Conservation (phyloP, 1,139 yeast genomes). For the Diutina mesorugosa region DNA sequence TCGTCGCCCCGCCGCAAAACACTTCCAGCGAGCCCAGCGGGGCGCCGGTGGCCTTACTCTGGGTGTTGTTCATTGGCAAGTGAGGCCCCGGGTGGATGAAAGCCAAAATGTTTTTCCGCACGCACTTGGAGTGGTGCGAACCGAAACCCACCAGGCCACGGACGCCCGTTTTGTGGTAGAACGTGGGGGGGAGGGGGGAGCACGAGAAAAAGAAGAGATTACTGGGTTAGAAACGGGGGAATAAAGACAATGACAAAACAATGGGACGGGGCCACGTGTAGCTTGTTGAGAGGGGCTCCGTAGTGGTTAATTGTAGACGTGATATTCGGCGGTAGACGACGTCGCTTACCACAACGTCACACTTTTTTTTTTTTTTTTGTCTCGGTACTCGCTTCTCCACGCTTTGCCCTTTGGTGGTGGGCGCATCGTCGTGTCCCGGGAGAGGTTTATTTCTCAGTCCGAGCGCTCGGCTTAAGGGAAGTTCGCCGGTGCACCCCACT, state of each 20-base stretch:
- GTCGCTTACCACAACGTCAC: not conserved
- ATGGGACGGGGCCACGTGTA: no score
- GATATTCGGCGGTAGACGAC: not conserved
- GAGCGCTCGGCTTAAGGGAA: not conserved
- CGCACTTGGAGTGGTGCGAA: not conserved
- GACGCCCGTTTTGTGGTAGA: not conserved
- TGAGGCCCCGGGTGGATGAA: not conserved
- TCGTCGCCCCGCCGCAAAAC: constrained; percentile 36
- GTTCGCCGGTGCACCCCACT: not conserved
- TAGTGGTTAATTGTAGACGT: not conserved
- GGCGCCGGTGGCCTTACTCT: not conserved
- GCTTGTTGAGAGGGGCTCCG: no score
- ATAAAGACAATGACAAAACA: no score
- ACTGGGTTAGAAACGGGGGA: no score
- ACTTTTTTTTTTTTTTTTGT: no score
- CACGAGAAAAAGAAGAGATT: not conserved
- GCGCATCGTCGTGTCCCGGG: not conserved
- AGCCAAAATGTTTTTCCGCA: not conserved
- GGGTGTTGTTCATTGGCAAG: not conserved
- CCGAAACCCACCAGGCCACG: not conserved
- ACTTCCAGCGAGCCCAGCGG: constrained; percentile 15
- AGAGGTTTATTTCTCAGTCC: not conserved
- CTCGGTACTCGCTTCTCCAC: not conserved
- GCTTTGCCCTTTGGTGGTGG: not conserved
- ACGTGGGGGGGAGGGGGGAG: not conserved